Evolutionary conservation across 495 filamentous ascomycete species (phyloP).

Genomic region (Lichenothelia convexa): DNA sequence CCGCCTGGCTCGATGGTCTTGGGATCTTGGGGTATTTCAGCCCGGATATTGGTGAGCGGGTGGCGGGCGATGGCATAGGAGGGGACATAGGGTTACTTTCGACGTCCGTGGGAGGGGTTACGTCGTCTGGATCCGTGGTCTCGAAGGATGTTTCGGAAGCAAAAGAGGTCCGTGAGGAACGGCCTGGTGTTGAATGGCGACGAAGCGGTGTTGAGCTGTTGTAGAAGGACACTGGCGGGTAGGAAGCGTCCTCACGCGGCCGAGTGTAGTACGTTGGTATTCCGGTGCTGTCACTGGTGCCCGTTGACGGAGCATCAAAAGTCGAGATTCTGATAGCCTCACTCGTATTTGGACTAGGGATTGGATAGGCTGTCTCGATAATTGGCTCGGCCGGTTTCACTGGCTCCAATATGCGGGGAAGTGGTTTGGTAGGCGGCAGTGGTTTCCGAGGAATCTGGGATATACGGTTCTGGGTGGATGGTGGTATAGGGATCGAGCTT

Average conservation of each 20-base stretch:
- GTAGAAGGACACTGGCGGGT: background rate
- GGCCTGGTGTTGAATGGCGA: background rate
- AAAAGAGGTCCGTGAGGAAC: slow-evolving; percentile 7
- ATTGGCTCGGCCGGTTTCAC: too few relatives aligned
- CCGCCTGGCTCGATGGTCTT: slow-evolving; percentile 19
- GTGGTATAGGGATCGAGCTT: background rate
- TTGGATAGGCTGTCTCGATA: too few relatives aligned
- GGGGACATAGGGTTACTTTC: too few relatives aligned
- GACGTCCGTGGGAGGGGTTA: slow-evolving; percentile 21
- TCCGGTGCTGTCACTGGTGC: background rate
- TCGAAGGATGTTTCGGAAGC: slow-evolving; percentile 23
- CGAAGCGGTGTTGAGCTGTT: background rate
- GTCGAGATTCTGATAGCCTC: background rate
- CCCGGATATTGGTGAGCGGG: slow-evolving; percentile 20
- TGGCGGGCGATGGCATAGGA: slow-evolving; percentile 23
- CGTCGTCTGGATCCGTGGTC: slow-evolving; percentile 17
- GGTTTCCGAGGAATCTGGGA: background rate
- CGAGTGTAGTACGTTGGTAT: background rate
- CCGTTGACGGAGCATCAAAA: background rate
- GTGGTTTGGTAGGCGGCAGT: background rate
- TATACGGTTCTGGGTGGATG: background rate
- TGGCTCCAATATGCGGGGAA: background rate
- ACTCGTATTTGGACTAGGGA: background rate
- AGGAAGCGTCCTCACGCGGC: background rate
- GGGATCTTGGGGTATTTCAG: slow-evolving; percentile 24